Evolutionary conservation across 2,329 filamentous ascomycete species (phyloP).

Genomic region (Orbilia ellipsospora): DNA sequence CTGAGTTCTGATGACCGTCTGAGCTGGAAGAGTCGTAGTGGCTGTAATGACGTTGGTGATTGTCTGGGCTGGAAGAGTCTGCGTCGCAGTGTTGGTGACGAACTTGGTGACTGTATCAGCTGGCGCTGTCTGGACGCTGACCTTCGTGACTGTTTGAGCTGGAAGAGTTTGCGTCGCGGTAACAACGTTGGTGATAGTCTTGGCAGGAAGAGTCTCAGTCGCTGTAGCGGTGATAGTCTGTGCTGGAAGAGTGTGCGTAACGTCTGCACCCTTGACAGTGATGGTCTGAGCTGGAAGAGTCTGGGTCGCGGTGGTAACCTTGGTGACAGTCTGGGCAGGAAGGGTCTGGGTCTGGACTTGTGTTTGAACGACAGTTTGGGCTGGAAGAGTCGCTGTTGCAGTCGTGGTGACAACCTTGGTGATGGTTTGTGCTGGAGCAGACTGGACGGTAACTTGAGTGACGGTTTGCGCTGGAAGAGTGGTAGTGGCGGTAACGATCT

Average conservation of each 20-base stretch:
- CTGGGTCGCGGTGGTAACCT: conserved; percentile 5
- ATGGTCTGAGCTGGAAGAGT: background rate
- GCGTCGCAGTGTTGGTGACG: background rate
- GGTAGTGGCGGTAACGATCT: background rate
- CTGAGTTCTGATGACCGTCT: conserved; percentile 15
- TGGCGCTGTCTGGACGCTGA: background rate
- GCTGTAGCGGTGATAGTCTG: background rate
- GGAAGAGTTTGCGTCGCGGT: background rate
- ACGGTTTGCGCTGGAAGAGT: conserved; percentile 10
- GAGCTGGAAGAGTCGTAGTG: background rate
- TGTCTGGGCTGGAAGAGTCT: background rate
- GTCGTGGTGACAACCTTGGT: background rate
- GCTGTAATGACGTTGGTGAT: background rate
- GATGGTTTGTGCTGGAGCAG: background rate
- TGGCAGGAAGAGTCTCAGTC: conserved; percentile 5
- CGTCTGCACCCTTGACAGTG: conserved; percentile 7
- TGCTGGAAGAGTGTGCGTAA: conserved; percentile 6
- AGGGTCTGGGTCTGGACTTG: background rate
- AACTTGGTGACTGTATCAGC: conserved; percentile 15
- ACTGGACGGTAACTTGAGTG: conserved; percentile 6
- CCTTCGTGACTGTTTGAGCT: background rate
- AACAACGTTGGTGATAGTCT: conserved; percentile 1
- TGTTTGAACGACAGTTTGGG: too few relatives aligned
- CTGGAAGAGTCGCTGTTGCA: background rate
- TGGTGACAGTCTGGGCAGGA: background rate